These are phyloP conservation scores for Tolypocladium tundrense DNA, from an alignment of 2,329 filamentous ascomycete species.

Conservation along the genomic window DNA sequence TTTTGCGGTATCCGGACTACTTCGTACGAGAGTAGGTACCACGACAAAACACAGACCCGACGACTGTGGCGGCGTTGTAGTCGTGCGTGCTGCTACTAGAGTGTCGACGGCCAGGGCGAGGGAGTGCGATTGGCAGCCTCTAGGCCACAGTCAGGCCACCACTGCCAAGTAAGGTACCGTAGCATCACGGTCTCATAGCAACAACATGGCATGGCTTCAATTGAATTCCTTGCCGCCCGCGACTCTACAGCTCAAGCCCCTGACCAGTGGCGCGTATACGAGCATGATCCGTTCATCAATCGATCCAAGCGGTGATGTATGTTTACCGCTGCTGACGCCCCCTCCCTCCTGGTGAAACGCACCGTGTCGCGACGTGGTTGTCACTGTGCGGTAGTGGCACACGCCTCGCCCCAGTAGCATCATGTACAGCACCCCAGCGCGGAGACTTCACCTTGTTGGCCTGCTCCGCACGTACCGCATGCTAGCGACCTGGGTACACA, in stretches of 20 bases:
- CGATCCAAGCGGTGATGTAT: neutral
- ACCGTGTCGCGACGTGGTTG: neutral
- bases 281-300: neutral
- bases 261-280: neutral
- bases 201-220: neutral
- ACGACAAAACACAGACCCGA: neutral
- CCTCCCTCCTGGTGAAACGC: slow-evolving; percentile 1
- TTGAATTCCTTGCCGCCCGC: neutral
- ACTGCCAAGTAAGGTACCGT: neutral
- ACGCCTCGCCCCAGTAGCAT: neutral
- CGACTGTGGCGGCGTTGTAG: neutral
- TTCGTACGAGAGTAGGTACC: neutral
- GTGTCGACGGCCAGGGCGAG: neutral
- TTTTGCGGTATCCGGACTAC: neutral
- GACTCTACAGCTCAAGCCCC: neutral
- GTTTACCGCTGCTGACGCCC: neutral
- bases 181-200: neutral
- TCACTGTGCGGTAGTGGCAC: neutral
- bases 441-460: neutral
- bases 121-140: neutral
- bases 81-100: neutral
- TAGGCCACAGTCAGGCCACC: neutral
- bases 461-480: neutral
- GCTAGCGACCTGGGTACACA: neutral
- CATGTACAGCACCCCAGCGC: neutral